Evolutionary conservation across 1,139 yeast species (phyloP), one percentile per base, ranked within the genome.

Genomic region (Suhomyces kunorum): DNA sequence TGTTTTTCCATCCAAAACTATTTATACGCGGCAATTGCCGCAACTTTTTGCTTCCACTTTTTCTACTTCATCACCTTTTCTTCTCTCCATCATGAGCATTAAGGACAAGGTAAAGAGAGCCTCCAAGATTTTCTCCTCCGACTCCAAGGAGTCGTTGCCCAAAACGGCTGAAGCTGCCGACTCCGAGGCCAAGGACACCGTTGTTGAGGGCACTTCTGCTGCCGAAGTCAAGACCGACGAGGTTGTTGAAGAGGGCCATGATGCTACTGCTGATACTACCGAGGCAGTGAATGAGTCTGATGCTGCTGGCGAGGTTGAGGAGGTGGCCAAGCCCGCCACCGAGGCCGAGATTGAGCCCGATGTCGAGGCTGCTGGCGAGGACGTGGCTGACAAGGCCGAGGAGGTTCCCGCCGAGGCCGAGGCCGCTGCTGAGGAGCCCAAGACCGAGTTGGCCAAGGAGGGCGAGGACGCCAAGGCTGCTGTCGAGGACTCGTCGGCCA

Each of bases 51-150:
- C 20, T 29, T 9, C 31, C 24, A 20, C 6, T 22, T 26, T 27
- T 27, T 27, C 14, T 19, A 29, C 13, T 29, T 15, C 15, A 32
- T 23, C 14, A 22, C 27, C 17, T 24, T 15, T 23, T 20, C 24
- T 13, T 6, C 6, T 19, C n/a, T 9, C 27, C 26, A 35, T 33
- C 42, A 71, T 71, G 76, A 72, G 74, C 49, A 65, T 71, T 46
- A 70, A 68, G 54, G 74, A 71, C 51, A 71, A 56, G 54, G 68
- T 71, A 45, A 71, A 66, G 59, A 69, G 77, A 66, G 69, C 73
- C 24, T 71, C 76, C 32, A 68, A 62, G 58, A 63, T 68, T 45
- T 71, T 71, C 51, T 45, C 55, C 41, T 42, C 51, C 33, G 71
- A 66, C 40, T 59, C 67, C 34, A 64, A 63, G 54, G 71, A 67